Conservation (phyloP, 805 yeast genomes). For the Wickerhamomyces chaumierensis region DNA sequence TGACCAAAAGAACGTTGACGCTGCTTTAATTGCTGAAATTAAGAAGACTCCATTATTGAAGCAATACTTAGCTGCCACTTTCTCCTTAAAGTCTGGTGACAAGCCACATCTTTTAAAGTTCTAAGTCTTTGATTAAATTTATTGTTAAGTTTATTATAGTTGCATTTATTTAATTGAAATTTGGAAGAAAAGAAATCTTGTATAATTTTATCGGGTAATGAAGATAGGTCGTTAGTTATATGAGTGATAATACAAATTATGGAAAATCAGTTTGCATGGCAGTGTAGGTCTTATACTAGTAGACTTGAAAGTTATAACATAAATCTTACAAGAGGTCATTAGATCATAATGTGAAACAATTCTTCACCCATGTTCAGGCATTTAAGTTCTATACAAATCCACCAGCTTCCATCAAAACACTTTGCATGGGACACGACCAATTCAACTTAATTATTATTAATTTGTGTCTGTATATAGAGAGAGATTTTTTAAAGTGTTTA, state of each 20-base stretch:
- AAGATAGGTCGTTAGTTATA: slow-evolving; percentile 13
- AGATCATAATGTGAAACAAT: too few relatives aligned
- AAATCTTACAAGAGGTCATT: too few relatives aligned
- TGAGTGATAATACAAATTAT: slow-evolving; percentile 5
- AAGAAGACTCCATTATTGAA: slow-evolving; percentile 95
- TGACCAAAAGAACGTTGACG: slow-evolving; percentile 94
- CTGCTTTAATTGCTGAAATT: slow-evolving; percentile 84
- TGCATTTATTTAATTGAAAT: not conserved
- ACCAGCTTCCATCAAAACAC: too few relatives aligned
- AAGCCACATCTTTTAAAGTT: slow-evolving; percentile 96
- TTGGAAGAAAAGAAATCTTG: slow-evolving; percentile 7
- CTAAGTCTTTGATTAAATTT: slow-evolving; percentile 33
- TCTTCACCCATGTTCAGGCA: too few relatives aligned
- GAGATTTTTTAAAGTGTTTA: too few relatives aligned
- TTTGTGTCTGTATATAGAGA: too few relatives aligned
- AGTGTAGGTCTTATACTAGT: too few relatives aligned
- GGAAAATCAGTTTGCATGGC: not conserved
- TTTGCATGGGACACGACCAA: too few relatives aligned
- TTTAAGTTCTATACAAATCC: too few relatives aligned
- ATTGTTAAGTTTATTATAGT: not conserved
- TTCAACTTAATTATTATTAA: too few relatives aligned
- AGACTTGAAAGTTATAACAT: too few relatives aligned
- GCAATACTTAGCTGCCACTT: slow-evolving; percentile 90
- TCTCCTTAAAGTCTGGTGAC: slow-evolving; percentile 97
- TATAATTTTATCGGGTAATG: slow-evolving; percentile 16